Evolutionary conservation across 345 rosid species (phyloP).

Genomic region (Lenwebbia sp.): DNA sequence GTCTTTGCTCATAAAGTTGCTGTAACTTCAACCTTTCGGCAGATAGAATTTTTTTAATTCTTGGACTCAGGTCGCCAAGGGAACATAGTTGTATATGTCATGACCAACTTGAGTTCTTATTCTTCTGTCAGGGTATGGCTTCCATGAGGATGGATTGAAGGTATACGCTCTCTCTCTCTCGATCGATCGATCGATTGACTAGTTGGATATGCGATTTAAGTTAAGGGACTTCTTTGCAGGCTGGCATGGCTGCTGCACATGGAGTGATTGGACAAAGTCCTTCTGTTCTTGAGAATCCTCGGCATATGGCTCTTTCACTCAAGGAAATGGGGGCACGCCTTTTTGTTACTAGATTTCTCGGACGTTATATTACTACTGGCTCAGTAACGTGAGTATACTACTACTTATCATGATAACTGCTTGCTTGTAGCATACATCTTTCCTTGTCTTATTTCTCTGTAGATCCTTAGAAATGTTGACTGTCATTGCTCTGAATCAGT

Average conservation of each 20-base stretch:
- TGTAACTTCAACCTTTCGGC: not conserved
- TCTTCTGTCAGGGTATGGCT: slow-evolving; percentile 72
- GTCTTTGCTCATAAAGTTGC: not conserved
- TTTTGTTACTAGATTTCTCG: slow-evolving; percentile 66
- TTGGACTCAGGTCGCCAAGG: not conserved
- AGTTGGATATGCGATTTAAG: not conserved
- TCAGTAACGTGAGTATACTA: slow-evolving; percentile 49
- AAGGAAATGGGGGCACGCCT: slow-evolving; percentile 64
- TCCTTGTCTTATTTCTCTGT: not conserved
- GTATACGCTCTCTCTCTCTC: slow-evolving; percentile 11
- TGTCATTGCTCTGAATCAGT: not conserved
- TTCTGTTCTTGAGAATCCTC: slow-evolving; percentile 44
- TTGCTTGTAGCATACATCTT: not conserved
- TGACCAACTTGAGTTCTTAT: not conserved
- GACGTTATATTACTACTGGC: slow-evolving; percentile 59
- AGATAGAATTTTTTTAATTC: not conserved
- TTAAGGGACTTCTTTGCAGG: slow-evolving; percentile 24
- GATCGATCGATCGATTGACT: too few species aligned
- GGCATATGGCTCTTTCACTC: slow-evolving; percentile 71
- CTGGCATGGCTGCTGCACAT: slow-evolving; percentile 66
- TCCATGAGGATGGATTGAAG: slow-evolving; percentile 94
- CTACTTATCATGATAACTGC: not conserved
- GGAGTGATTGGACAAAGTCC: slow-evolving; percentile 43
- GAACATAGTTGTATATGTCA: not conserved
- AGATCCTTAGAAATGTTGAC: not conserved